phyloP scores from a whole-genome alignment of 2,329 filamentous ascomycete species.

The Acephala macrosclerotiorum region DNA sequence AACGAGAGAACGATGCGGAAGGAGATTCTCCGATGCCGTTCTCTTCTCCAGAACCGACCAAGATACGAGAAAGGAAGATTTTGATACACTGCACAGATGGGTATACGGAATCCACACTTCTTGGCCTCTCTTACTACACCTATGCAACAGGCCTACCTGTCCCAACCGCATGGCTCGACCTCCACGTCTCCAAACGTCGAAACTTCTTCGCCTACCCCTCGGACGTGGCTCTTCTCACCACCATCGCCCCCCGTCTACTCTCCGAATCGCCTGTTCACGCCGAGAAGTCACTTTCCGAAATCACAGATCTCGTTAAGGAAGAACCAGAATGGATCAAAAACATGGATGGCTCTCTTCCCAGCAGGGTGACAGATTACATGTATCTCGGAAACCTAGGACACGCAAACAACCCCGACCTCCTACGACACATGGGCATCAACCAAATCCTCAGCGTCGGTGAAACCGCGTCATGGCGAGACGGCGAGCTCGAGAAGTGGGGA shows the following conservation, averaged over 20 bases:
- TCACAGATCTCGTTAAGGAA: slow-evolving; percentile 58
- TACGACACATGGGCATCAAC: slow-evolving; percentile 80
- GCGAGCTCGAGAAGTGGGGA: slow-evolving; percentile 76
- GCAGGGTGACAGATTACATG: slow-evolving; percentile 89
- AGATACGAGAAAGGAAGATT: slow-evolving; percentile 62
- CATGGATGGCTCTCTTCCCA: slow-evolving; percentile 91
- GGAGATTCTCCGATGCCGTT: slow-evolving; percentile 62
- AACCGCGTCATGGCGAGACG: slow-evolving; percentile 79
- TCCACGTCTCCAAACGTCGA: slow-evolving; percentile 81
- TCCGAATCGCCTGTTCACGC: slow-evolving; percentile 67
- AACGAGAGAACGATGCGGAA: slow-evolving; percentile 50
- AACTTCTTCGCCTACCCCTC: slow-evolving; percentile 98
- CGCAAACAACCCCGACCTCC: slow-evolving; percentile 89
- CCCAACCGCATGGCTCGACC: slow-evolving; percentile 84
- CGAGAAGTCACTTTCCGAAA: slow-evolving; percentile 59
- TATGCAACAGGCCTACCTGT: slow-evolving; percentile 84
- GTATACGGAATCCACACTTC: slow-evolving; percentile 91
- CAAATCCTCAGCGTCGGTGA: slow-evolving; percentile 94
- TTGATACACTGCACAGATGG: slow-evolving; percentile 95
- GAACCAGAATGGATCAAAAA: slow-evolving; percentile 83
- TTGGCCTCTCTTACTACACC: slow-evolving; percentile 91
- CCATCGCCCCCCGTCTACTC: slow-evolving; percentile 78
- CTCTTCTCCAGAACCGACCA: slow-evolving; percentile 28
- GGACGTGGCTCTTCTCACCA: slow-evolving; percentile 82
- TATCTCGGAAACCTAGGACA: slow-evolving; percentile 94